Evolutionary conservation across 805 yeast genomes (phyloP), one percentile per base, ranked within the genome.

Genomic region (Myxozyma mucilagina): DNA sequence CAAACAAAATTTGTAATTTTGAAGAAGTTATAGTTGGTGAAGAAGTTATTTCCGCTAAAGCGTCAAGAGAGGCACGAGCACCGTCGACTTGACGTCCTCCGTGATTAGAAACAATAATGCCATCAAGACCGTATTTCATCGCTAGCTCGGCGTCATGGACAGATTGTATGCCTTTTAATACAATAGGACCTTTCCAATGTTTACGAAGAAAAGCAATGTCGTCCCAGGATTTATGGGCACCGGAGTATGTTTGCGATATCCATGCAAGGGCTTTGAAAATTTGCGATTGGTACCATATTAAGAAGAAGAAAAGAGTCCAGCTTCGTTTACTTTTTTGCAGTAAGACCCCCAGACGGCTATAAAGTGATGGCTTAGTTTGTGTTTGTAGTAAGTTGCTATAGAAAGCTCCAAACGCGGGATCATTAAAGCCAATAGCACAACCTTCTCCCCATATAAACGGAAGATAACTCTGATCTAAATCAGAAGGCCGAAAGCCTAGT

Each of bases 51-150:
- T 83, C 84, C 1, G 81, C 80, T 56, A 86, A 75, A 6, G 84
- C 81, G 69, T 86, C 89, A n/a, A 86, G 75, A 1, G 87, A 82
- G 0, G 89, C 81, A 56, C 78, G 75, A 0, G 86, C 79, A 44
- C 79, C 83, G 64, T 86, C 90, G 45, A 84, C 74, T 50, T 71
- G 70, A 68, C 94, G 76, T 50, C 94, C 93, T 64, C 94, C 94
- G 73, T 87, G 94, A 67, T 87, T 87, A 0, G 92, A 87, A 44
- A 87, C 69, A 1, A 87, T 87, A 29, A 87, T 85, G 53, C 89
- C 93, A 52, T 82, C 80, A 38, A 81, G 80, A 1, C 90, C 90
- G 64, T 81, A 75, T 60, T 86, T 85, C 3, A 81, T 79, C 0
- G 93, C 93, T 53, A 75, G 71, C 10, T 86, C 65, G 1, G 85